Evolutionary conservation across 352 stramenopile genomes (phyloP).

Genomic region (Globisporangium mamillatum): DNA sequence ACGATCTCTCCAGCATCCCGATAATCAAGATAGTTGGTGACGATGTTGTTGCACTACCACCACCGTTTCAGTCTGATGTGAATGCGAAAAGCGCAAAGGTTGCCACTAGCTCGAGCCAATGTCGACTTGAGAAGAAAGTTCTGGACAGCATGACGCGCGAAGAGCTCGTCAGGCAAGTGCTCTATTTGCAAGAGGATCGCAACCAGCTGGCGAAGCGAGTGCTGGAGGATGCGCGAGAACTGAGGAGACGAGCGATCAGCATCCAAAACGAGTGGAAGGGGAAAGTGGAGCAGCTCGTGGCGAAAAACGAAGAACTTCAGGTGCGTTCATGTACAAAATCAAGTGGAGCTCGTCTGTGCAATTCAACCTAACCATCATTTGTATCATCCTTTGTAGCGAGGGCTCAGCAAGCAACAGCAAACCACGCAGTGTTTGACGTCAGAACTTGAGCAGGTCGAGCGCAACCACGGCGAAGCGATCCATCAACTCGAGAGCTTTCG

Average conservation of each 20-base stretch:
- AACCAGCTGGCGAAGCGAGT: conserved; percentile 37
- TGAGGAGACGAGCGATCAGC: conserved; percentile 31
- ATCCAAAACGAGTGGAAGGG: conserved; percentile 47
- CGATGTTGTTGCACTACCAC: neutral
- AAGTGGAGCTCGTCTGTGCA: neutral
- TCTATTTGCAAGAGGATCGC: conserved; percentile 38
- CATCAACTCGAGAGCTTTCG: conserved; percentile 40
- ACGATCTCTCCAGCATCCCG: neutral
- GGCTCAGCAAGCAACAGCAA: conserved; percentile 18
- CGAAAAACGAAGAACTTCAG: conserved; percentile 37
- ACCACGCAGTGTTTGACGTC: conserved; percentile 17
- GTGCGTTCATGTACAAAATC: conserved; percentile 9
- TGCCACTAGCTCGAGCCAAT: neutral
- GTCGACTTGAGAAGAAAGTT: conserved; percentile 19
- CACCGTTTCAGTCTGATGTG: neutral
- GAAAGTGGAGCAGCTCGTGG: conserved; percentile 39
- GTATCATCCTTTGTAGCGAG: conserved; percentile 14
- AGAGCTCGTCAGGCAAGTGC: conserved; percentile 45
- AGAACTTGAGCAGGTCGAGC: conserved; percentile 29
- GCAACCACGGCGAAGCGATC: conserved; percentile 24
- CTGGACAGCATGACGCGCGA: conserved; percentile 31
- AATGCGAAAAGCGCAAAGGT: neutral
- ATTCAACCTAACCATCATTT: neutral
- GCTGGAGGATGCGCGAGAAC: conserved; percentile 36
- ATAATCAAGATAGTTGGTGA: neutral